phyloP scores from a whole-genome alignment of 2,329 filamentous ascomycete genomes.

The Sporothrix pseudoabietina region DNA sequence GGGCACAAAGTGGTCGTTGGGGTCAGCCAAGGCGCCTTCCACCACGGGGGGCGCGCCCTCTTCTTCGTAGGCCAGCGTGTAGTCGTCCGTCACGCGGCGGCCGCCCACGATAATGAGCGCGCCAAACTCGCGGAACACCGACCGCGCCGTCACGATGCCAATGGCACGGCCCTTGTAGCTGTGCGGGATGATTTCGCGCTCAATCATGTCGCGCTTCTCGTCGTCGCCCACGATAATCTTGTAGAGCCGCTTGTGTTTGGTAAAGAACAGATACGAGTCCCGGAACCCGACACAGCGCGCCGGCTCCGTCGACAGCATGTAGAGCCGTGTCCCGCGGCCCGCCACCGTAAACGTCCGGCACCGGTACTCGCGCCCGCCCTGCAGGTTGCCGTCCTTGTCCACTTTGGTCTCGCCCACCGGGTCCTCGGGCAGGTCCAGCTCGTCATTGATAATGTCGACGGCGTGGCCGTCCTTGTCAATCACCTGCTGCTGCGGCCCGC shows the following conservation, averaged over 20 bases:
- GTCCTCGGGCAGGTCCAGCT: conserved; percentile 86
- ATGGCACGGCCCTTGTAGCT: conserved; percentile 98
- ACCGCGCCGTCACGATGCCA: conserved; percentile 92
- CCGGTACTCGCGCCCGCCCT: conserved; percentile 85
- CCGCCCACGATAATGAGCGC: conserved; percentile 92
- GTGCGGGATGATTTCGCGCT: conserved; percentile 92
- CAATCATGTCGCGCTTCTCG: conserved; percentile 96
- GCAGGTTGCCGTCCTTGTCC: conserved; percentile 80
- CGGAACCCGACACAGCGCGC: conserved; percentile 95
- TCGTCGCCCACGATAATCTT: conserved; percentile 98
- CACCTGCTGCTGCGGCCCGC: conserved; percentile 67
- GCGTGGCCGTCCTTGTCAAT: conserved; percentile 93
- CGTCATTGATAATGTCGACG: conserved; percentile 87
- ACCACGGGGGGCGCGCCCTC: conserved; percentile 63
- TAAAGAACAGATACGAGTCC: conserved; percentile 98
- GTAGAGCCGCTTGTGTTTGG: conserved; percentile 92
- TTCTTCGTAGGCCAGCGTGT: conserved; percentile 74
- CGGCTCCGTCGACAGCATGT: conserved; percentile 98
- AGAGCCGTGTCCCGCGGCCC: conserved; percentile 79
- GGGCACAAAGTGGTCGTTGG: conserved; percentile 75
- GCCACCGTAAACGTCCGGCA: conserved; percentile 92
- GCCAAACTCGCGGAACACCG: conserved; percentile 95
- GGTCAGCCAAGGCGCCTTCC: conserved; percentile 90
- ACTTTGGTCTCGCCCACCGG: conserved; percentile 90
- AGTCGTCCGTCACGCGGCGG: conserved; percentile 83